phyloP scores from a whole-genome alignment of 805 yeast species.

The Ogataea naganishii region DNA sequence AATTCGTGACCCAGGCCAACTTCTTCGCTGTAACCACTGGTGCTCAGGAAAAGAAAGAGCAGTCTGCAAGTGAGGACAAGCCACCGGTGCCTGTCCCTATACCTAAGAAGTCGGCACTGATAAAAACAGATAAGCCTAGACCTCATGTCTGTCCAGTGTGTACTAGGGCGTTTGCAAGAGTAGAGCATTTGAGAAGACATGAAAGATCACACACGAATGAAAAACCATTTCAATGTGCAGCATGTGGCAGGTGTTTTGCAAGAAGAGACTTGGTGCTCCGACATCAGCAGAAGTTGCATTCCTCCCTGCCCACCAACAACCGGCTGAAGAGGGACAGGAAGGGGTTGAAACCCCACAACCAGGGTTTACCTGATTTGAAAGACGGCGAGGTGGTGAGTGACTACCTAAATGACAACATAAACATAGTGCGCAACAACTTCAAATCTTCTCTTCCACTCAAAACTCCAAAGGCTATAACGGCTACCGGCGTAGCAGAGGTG shows the following conservation, averaged over 20 bases:
- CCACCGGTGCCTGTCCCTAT: too few relatives aligned
- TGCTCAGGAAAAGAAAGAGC: too few relatives aligned
- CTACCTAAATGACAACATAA: conserved; percentile 39
- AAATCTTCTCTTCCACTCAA: conserved; percentile 38
- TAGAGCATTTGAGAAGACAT: conserved; percentile 91
- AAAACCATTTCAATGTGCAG: conserved; percentile 93
- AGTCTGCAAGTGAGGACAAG: too few relatives aligned
- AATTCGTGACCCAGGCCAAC: too few relatives aligned
- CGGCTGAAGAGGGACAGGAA: conserved; percentile 25
- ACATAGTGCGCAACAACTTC: conserved; percentile 43
- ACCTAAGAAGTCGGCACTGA: conserved; percentile 75
- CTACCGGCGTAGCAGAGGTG: background rate
- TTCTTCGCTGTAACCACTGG: too few relatives aligned
- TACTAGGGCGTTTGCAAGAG: conserved; percentile 90
- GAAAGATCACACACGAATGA: conserved; percentile 93
- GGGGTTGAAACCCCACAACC: conserved; percentile 8
- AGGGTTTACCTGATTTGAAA: conserved; percentile 7
- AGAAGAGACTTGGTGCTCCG: conserved; percentile 80
- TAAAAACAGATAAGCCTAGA: conserved; percentile 88
- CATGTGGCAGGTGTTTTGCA: conserved; percentile 94
- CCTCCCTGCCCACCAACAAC: conserved; percentile 35
- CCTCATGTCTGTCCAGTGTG: conserved; percentile 89
- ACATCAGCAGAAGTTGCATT: conserved; percentile 90
- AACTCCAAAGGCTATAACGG: background rate
- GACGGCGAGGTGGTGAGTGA: conserved; percentile 26